These are phyloP conservation scores for Nepenthes gracilis DNA, from an alignment of 148 eudicot species.

Conservation along the genomic window DNA sequence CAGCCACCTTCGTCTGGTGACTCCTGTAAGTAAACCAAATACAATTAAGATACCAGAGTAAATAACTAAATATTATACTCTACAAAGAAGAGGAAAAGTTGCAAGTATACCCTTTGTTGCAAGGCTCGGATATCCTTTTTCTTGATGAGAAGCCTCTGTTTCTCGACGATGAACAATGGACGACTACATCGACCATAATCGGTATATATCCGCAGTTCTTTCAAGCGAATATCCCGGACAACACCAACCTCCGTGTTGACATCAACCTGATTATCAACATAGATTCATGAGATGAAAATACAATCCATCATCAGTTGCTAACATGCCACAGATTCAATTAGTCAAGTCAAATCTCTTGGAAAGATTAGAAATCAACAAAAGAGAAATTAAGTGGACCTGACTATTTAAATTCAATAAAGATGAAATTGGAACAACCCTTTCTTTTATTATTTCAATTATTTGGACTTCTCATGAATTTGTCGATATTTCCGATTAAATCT, in stretches of 20 bases:
- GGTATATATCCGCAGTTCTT: constrained; percentile 87
- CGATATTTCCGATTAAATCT: no score
- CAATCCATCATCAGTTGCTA: background rate
- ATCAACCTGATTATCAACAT: constrained; percentile 49
- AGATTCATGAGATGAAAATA: background rate
- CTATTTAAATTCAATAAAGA: no score
- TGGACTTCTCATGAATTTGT: no score
- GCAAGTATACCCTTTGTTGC: constrained; percentile 60
- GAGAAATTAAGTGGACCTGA: no score
- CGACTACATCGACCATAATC: constrained; percentile 99
- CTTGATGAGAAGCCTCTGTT: constrained; percentile 75
- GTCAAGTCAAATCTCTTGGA: no score
- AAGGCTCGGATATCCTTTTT: constrained; percentile 74
- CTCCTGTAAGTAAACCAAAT: constrained; percentile 42
- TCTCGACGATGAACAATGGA: constrained; percentile 91
- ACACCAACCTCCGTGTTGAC: constrained; percentile 97
- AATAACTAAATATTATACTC: background rate
- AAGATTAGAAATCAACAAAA: no score
- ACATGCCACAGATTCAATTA: background rate
- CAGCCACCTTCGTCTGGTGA: constrained; percentile 89
- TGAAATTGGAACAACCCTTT: no score
- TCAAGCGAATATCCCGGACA: constrained; percentile 83
- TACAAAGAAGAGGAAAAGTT: background rate
- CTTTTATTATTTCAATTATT: no score
- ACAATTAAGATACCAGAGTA: constrained; percentile 1